A percentile compares a stretch with the other conserved stretches of the same genome.
phyloP scores from a whole-genome alignment of 2,329 filamentous ascomycete genomes.

The Ophiobolus disseminans region DNA sequence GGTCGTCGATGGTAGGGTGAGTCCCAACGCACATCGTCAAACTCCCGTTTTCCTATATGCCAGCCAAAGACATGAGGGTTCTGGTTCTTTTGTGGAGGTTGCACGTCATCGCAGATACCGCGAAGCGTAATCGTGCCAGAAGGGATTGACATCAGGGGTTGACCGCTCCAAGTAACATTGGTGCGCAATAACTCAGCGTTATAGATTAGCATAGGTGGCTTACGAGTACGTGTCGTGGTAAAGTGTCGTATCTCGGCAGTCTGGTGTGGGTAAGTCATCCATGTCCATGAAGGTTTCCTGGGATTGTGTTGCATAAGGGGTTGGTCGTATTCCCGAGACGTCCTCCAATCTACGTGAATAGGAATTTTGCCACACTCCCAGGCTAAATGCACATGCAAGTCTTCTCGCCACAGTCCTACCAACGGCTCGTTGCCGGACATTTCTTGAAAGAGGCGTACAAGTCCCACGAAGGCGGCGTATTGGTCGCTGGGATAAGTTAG shows the following conservation, averaged over 20 bases:
- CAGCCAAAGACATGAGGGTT: no score
- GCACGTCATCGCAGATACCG: no score
- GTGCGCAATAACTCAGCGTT: not conserved
- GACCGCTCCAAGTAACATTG: not conserved
- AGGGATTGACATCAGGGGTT: constrained; percentile 1
- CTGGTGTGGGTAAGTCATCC: not conserved
- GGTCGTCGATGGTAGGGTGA: no score
- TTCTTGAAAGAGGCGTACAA: constrained; percentile 3
- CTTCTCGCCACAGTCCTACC: not conserved
- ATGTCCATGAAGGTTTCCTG: not conserved
- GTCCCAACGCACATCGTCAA: no score
- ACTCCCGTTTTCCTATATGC: no score
- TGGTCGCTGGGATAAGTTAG: not conserved
- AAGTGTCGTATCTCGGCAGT: not conserved
- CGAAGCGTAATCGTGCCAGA: no score
- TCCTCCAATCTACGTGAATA: not conserved
- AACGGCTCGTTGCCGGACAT: not conserved
- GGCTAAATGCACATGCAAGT: not conserved
- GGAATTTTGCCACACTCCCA: no score
- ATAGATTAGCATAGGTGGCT: not conserved
- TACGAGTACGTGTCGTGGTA: no score
- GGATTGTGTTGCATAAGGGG: not conserved
- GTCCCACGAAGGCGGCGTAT: constrained; percentile 5
- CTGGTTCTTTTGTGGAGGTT: no score
- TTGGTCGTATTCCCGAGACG: no score